These are phyloP conservation scores for Pseudocercospora vitis DNA, from an alignment of 2,329 filamentous ascomycete species.

Conservation along the genomic window DNA sequence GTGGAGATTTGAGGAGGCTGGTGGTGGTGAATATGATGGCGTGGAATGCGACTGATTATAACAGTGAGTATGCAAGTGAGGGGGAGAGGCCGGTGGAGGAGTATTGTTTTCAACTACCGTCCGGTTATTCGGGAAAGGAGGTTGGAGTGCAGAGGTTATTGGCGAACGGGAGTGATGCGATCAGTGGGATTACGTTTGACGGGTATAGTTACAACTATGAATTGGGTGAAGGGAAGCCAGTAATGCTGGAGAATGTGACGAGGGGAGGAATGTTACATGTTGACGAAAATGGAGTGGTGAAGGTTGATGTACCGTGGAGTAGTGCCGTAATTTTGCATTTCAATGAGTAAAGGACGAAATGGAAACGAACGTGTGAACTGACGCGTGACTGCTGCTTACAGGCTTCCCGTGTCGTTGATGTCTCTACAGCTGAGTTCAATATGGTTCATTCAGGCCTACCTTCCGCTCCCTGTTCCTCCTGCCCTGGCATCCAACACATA, in stretches of 20 bases:
- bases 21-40: slow-evolving; percentile 59
- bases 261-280: slow-evolving; percentile 46
- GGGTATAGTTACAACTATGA: slow-evolving; percentile 64
- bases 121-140: slow-evolving; percentile 25
- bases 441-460: too few species aligned
- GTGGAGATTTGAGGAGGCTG: slow-evolving; percentile 46
- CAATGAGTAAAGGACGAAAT: too few species aligned
- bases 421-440: too few species aligned
- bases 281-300: slow-evolving; percentile 39
- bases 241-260: slow-evolving; percentile 57
- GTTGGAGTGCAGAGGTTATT: slow-evolving; percentile 51
- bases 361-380: too few species aligned
- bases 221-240: slow-evolving; percentile 55
- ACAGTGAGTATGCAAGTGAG: slow-evolving; percentile 39
- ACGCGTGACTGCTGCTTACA: too few species aligned
- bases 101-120: slow-evolving; percentile 49
- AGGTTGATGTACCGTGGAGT: slow-evolving; percentile 31
- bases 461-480: too few species aligned
- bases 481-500: slow-evolving; percentile 32
- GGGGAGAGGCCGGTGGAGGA: slow-evolving; percentile 24
- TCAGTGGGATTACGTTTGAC: slow-evolving; percentile 62
- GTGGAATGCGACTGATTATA: slow-evolving; percentile 51
- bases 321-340: slow-evolving; percentile 34
- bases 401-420: too few species aligned
- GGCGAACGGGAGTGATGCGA: slow-evolving; percentile 65